These are phyloP conservation scores for Gillenia trifoliata DNA, from an alignment of 306 rosid genomes.

Conservation along the genomic window DNA sequence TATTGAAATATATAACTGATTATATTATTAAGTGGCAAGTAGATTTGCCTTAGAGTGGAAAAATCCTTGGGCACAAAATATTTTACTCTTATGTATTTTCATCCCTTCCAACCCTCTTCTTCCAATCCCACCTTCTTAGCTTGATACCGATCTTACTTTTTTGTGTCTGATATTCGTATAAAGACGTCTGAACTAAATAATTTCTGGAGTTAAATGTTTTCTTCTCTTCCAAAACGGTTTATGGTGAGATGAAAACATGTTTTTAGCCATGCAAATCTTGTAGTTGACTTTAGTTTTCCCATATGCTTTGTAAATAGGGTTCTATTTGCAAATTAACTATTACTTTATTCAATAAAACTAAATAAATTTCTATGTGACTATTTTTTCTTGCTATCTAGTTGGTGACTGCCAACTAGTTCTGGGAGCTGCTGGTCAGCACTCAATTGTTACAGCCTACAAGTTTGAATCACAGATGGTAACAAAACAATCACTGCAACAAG, in stretches of 20 bases:
- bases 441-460: not conserved
- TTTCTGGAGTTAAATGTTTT: no score
- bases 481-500: not conserved
- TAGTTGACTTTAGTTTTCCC: not conserved
- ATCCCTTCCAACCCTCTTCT: no score
- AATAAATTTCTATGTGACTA: not conserved
- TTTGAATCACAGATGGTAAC: constrained; percentile 13
- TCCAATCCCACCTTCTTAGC: not conserved
- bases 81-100: no score
- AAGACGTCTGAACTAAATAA: no score
- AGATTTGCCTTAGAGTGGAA: not conserved
- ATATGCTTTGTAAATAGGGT: no score
- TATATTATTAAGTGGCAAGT: no score
- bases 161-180: no score
- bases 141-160: not conserved
- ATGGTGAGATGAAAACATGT: not conserved
- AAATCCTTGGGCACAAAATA: no score
- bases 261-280: not conserved
- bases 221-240: not conserved
- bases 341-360: no score
- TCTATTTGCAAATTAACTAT: no score
- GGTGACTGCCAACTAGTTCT: not conserved
- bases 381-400: not conserved
- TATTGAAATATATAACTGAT: no score
- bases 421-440: not conserved